Evolutionary conservation across 2,329 filamentous ascomycete genomes (phyloP).

Genomic region (Aspergillus chevalieri): DNA sequence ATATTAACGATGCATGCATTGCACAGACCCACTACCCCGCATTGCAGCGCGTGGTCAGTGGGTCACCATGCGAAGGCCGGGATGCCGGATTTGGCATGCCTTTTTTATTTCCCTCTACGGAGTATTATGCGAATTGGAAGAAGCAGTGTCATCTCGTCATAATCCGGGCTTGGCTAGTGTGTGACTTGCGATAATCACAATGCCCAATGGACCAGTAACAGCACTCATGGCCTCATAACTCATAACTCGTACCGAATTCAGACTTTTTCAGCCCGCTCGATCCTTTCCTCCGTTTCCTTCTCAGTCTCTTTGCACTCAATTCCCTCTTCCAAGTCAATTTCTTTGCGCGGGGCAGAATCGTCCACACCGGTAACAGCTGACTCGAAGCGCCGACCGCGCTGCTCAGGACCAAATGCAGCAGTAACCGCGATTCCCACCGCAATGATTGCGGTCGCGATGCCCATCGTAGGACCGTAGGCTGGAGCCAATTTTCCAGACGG

Average conservation of each 20-base stretch:
- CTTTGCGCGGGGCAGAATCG: slow-evolving; percentile 9
- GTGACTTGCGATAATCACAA: too few species aligned
- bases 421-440: slow-evolving; percentile 63
- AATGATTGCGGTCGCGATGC: slow-evolving; percentile 69
- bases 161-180: too few species aligned
- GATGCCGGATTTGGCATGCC: not conserved
- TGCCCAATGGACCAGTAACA: too few species aligned
- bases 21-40: not conserved
- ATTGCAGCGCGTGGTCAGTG: not conserved
- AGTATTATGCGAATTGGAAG: too few species aligned
- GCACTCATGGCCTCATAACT: not conserved
- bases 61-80: not conserved
- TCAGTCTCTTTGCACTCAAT: slow-evolving; percentile 3
- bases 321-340: slow-evolving; percentile 16
- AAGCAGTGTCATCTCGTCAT: too few species aligned
- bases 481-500: slow-evolving; percentile 53
- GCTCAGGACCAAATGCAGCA: slow-evolving; percentile 66
- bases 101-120: not conserved
- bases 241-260: not conserved
- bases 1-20: not conserved
- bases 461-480: slow-evolving; percentile 71
- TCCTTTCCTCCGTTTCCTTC: slow-evolving; percentile 17
- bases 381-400: slow-evolving; percentile 65
- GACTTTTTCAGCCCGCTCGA: slow-evolving; percentile 16
- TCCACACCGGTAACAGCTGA: slow-evolving; percentile 43